phyloP scores from a whole-genome alignment of 2,329 filamentous ascomycete species.

The Clathrospora elynae region DNA sequence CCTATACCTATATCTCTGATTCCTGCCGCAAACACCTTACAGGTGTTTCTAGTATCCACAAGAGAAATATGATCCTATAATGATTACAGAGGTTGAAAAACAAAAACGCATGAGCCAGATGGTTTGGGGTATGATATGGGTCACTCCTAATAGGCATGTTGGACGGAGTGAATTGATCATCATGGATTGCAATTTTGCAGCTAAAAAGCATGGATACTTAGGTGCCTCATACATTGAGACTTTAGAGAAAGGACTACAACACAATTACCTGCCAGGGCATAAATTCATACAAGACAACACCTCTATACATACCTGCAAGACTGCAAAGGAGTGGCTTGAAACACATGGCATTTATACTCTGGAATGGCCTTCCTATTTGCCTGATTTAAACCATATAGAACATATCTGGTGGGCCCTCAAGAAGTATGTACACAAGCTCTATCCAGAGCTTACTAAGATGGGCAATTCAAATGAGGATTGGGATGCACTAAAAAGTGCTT shows the following conservation, averaged over 20 bases:
- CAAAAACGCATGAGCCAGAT: background rate
- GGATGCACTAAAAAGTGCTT: background rate
- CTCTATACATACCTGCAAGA: conserved; percentile 20
- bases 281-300: conserved; percentile 31
- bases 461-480: conserved; percentile 3
- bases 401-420: conserved; percentile 28
- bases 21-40: no score
- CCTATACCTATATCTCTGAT: background rate
- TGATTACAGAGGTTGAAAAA: background rate
- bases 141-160: conserved; percentile 1
- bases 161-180: conserved; percentile 9
- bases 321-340: conserved; percentile 17
- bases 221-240: conserved; percentile 6
- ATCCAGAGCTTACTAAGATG: conserved; percentile 11
- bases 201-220: conserved; percentile 7
- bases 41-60: background rate
- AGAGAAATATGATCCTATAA: conserved; percentile 3
- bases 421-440: conserved; percentile 12
- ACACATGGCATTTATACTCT: conserved; percentile 14
- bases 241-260: conserved; percentile 9
- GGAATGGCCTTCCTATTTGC: conserved; percentile 25
- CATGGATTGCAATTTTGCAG: conserved; percentile 12
- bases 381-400: conserved; percentile 32
- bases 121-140: conserved; percentile 11
- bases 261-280: conserved; percentile 4